These are phyloP conservation scores for Melampsora americana DNA, from an alignment of 1,284 basidiomycete species.

Conservation along the genomic window DNA sequence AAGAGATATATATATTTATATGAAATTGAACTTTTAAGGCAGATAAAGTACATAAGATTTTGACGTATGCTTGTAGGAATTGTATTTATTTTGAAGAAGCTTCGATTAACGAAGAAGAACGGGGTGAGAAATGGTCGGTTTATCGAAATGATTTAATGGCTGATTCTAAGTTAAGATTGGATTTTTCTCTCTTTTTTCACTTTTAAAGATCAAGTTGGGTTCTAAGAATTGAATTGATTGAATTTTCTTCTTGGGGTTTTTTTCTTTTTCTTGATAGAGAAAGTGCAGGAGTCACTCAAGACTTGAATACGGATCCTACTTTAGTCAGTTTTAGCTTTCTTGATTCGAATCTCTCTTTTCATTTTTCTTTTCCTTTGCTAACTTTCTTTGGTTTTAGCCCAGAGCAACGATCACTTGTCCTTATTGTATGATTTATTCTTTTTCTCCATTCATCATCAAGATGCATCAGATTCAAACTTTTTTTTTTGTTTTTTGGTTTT, in stretches of 20 bases:
- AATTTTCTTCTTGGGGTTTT: background rate
- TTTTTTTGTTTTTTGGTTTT: background rate
- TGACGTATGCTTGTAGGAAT: constrained; percentile 90
- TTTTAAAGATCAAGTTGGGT: no score
- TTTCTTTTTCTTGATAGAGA: constrained; percentile 61
- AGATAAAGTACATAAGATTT: constrained; percentile 75
- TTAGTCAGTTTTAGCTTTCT: constrained; percentile 60
- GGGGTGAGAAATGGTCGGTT: constrained; percentile 68
- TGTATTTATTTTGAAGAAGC: constrained; percentile 83
- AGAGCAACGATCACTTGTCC: constrained; percentile 38
- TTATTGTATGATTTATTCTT: constrained; percentile 12
- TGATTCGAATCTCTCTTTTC: background rate
- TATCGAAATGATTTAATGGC: constrained; percentile 92
- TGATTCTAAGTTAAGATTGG: constrained; percentile 84
- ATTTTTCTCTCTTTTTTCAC: background rate
- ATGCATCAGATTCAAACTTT: background rate
- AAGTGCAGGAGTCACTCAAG: constrained; percentile 84
- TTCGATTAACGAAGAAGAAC: constrained; percentile 53
- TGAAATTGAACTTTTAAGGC: constrained; percentile 62
- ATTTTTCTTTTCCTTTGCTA: background rate
- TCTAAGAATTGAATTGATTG: background rate
- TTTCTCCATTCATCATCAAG: background rate
- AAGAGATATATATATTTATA: background rate
- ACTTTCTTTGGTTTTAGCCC: constrained; percentile 2
- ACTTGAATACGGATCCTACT: constrained; percentile 85